These are phyloP conservation scores for Lachnellula hyalina DNA, from an alignment of 2,329 filamentous ascomycete species.

Conservation along the genomic window DNA sequence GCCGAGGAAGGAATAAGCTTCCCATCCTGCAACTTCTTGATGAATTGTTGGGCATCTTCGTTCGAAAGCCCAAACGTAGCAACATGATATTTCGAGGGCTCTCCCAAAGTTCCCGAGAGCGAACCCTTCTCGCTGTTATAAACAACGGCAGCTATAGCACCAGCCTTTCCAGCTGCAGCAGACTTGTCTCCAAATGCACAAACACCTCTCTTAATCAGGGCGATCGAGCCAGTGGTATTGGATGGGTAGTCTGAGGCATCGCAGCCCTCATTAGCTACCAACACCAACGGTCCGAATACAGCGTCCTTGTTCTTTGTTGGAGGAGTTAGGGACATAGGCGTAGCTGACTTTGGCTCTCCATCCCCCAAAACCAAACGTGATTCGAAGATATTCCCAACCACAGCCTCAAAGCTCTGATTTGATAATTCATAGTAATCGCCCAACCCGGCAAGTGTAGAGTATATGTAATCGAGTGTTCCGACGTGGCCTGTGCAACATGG, in stretches of 20 bases:
- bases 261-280: conserved; percentile 60
- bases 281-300: conserved; percentile 54
- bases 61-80: conserved; percentile 64
- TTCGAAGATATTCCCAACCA: conserved; percentile 55
- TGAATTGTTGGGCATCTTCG: conserved; percentile 51
- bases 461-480: conserved; percentile 61
- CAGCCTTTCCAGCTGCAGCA: conserved; percentile 59
- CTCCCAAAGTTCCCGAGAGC: conserved; percentile 58
- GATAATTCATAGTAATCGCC: conserved; percentile 57
- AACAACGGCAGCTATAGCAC: conserved; percentile 65
- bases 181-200: conserved; percentile 72
- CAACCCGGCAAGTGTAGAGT: conserved; percentile 47
- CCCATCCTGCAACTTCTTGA: conserved; percentile 48
- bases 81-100: conserved; percentile 52
- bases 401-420: conserved; percentile 60
- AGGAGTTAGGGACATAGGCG: conserved; percentile 61
- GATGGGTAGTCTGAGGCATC: conserved; percentile 56
- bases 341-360: conserved; percentile 44
- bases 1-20: conserved; percentile 48
- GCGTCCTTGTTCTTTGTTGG: conserved; percentile 55
- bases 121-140: conserved; percentile 60
- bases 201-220: conserved; percentile 62
- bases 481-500: conserved; percentile 47
- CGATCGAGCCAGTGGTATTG: conserved; percentile 56
- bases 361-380: conserved; percentile 52